Percentiles rank a stretch among this genome's conserved stretches.
Conservation (phyloP, 2,329 filamentous ascomycete species). For the Annulohypoxylon truncatum region DNA sequence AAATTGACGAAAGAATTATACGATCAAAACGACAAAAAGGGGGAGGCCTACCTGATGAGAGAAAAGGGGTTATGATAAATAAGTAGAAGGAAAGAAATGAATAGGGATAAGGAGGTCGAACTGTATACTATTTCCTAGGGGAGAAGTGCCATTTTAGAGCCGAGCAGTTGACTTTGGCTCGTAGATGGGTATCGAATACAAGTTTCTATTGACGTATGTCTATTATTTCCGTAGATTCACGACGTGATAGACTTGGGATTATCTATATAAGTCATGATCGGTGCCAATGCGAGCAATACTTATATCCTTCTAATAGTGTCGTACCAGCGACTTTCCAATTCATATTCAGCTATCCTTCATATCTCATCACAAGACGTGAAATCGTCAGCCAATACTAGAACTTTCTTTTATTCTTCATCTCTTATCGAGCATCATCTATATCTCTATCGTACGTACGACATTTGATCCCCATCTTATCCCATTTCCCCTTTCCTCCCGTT, state of each 20-base stretch:
- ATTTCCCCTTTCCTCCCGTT: not conserved
- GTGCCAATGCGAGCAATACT: too few relatives aligned
- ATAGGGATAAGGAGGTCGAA: not conserved
- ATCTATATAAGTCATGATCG: too few relatives aligned
- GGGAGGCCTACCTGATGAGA: too few relatives aligned
- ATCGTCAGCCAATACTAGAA: not conserved
- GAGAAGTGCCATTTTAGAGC: not conserved
- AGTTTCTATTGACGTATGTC: not conserved
- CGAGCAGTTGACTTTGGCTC: not conserved
- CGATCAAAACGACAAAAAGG: not conserved
- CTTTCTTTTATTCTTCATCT: slow-evolving; percentile 3
- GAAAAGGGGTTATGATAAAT: not conserved
- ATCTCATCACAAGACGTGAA: not conserved
- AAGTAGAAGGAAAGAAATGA: not conserved
- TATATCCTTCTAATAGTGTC: too few relatives aligned
- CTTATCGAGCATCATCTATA: not conserved
- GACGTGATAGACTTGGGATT: too few relatives aligned
- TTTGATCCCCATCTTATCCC: not conserved
- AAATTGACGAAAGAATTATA: not conserved
- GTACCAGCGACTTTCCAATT: too few relatives aligned
- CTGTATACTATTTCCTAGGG: slow-evolving; percentile 7
- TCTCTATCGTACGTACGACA: slow-evolving; percentile 8
- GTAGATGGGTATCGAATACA: not conserved
- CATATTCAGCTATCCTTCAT: too few relatives aligned
- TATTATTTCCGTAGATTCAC: too few relatives aligned